phyloP scores from a whole-genome alignment of 2,329 filamentous ascomycete genomes.

The Cladophialophora carrionii region DNA sequence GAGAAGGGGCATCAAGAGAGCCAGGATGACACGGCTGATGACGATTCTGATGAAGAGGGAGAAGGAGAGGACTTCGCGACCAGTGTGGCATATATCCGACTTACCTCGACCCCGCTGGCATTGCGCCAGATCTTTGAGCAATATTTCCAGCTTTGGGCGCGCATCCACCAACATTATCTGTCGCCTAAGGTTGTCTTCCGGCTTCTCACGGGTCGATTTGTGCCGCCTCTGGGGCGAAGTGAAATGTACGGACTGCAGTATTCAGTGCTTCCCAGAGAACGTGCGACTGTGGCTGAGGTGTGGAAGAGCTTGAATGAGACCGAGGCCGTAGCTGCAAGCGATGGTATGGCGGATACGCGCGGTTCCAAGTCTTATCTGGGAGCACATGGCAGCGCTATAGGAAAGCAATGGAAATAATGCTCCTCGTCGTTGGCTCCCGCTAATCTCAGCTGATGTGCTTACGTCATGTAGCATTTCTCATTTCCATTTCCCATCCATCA shows the following conservation, averaged over 20 bases:
- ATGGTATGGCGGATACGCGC: constrained; percentile 59
- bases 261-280: constrained; percentile 86
- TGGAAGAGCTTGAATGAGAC: constrained; percentile 72
- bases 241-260: constrained; percentile 97
- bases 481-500: not conserved
- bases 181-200: constrained; percentile 85
- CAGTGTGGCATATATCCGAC: constrained; percentile 31
- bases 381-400: constrained; percentile 50
- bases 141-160: constrained; percentile 91
- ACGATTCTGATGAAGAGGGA: constrained; percentile 19
- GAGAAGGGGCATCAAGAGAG: constrained; percentile 14
- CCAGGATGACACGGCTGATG: not conserved
- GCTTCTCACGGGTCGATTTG: constrained; percentile 85
- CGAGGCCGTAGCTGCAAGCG: not conserved
- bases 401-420: constrained; percentile 27
- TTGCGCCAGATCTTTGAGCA: constrained; percentile 96
- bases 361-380: constrained; percentile 96
- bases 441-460: constrained; percentile 1
- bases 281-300: constrained; percentile 80
- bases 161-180: constrained; percentile 93
- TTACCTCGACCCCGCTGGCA: constrained; percentile 80
- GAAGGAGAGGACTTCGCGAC: constrained; percentile 24
- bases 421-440: not conserved
- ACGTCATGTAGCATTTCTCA: not conserved
- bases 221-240: constrained; percentile 91